Base-by-base conservation (phyloP, 1,284 basidiomycete species). In the Tilletia caries region DNA sequence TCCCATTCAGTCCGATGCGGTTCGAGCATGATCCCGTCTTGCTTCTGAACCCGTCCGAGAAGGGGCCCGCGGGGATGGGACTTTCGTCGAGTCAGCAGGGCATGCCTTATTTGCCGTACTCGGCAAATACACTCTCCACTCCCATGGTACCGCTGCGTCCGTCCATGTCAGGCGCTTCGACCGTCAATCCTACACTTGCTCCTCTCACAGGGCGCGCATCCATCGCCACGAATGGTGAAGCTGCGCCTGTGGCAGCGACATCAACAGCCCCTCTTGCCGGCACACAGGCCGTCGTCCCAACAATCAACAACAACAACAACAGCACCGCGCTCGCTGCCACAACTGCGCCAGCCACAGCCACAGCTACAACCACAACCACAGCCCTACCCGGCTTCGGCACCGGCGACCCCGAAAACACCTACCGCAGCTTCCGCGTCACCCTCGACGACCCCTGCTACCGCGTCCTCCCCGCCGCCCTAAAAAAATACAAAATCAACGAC, bases 401-500 rank as follows among this genome's bases (percentile, higher is more conserved):
- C 15, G 18, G 27, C 27, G 58, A 62, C 32, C 20, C 58, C 10
- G 58, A 62, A 54, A 86, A 86, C 66, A 83, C 82, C 37, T 85
- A 85, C 73, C 83, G 84, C 66, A 82, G 78, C 44, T 87, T 87
- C 80, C 82, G 85, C 27, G 87, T 88, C 32, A 87, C 92, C 73
- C 84, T 98, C 72, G 95, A 98, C 72, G 96, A 98, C 84, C 95
- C 96, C 0, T 96, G 95, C 68, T 95, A 92, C 90, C 97, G 96
- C 81, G 95, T 99, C 20, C 86, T 99, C 20, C 95, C 96, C 0
- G 95, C 95, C 0, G 96, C 96, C 20, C 86, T 99, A 74, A 97
- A 97, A 86, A 98, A 98, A 85, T 99, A 98, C 85, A 93, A 93
- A 83, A 98, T 98, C 85, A 95, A 95, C 81, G 96, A 98, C 78